Evolutionary conservation across 1,139 yeast genomes (phyloP), one percentile per base, ranked within the genome.

Genomic region (Blastobotrys elegans): DNA sequence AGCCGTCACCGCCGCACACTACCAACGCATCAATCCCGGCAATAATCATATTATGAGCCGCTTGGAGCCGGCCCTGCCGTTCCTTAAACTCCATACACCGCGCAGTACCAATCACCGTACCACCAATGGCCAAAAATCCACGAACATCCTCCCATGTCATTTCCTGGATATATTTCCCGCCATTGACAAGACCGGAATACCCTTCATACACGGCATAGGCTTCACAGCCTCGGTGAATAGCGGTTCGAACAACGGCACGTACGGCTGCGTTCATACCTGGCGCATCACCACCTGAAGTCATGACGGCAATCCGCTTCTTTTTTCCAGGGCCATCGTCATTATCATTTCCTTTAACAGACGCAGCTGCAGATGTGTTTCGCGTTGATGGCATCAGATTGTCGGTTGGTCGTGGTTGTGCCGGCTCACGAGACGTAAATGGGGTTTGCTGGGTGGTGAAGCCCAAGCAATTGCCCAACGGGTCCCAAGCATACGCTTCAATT

Each of bases 1-100:
- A 89, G 48, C 98, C 98, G 64, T 92, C 98, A 70, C 98, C 98
- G 62, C 98, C 98, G 70, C 97, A 88, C n/a, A 92, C 97, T 58
- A 92, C 82, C 56, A 92, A 75, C 0, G 96, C 97, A 64, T 92
- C 97, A 54, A 92, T 90, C 52, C 97, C 97, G 49, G 86, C 83
- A 46, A 74, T 76, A 60, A 90, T 80, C 80, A 90, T 76, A 67
- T 90, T 87, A 65, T 80, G 80, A 50, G 95, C 94, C 40, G 89
- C 96, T 48, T 70, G 65, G 53, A 88, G 74, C 60, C 98, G 78
- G 44, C 98, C 97, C 47, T 73, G 73, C 52, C 96, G 79, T 64
- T 89, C 94, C 60, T 82, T 77, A 70, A 92, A 92, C 55, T 80
- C 90, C 66, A 73, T 75, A 65, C 96, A 88, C 64, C 98, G 77